Percentiles rank a stretch among this genome's conserved stretches.
These are phyloP conservation scores for Sutorius australiensis DNA, from an alignment of 768 basidiomycete species.

Conservation along the genomic window DNA sequence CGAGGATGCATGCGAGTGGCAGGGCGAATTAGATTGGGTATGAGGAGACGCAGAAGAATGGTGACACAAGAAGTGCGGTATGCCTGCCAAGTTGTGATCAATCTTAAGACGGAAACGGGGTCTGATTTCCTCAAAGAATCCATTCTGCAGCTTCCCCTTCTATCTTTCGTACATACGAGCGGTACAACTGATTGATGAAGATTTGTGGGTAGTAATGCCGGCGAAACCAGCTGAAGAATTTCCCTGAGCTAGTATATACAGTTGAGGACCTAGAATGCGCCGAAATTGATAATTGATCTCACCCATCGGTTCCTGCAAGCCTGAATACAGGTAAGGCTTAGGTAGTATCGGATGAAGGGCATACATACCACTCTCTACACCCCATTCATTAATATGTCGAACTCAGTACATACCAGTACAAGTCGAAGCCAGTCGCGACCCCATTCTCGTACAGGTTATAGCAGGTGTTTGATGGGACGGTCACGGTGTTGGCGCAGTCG, in stretches of 20 bases:
- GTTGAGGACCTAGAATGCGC: no score
- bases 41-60: constrained; percentile 13
- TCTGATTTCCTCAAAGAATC: no score
- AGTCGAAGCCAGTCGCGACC: neutral
- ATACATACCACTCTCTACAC: neutral
- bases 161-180: no score
- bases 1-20: constrained; percentile 20
- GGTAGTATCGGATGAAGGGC: neutral
- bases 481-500: neutral
- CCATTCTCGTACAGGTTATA: neutral
- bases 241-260: neutral
- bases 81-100: neutral
- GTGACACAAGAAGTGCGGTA: neutral
- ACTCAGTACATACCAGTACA: neutral
- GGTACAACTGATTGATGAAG: no score
- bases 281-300: neutral
- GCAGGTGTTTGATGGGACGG: neutral
- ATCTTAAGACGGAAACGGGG: neutral
- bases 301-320: no score
- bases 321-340: neutral
- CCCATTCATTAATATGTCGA: neutral
- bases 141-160: no score
- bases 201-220: no score
- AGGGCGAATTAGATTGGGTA: constrained; percentile 3
- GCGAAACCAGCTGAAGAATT: neutral